phyloP scores from a whole-genome alignment of 768 basidiomycete species.

The Pholiota molesta region DNA sequence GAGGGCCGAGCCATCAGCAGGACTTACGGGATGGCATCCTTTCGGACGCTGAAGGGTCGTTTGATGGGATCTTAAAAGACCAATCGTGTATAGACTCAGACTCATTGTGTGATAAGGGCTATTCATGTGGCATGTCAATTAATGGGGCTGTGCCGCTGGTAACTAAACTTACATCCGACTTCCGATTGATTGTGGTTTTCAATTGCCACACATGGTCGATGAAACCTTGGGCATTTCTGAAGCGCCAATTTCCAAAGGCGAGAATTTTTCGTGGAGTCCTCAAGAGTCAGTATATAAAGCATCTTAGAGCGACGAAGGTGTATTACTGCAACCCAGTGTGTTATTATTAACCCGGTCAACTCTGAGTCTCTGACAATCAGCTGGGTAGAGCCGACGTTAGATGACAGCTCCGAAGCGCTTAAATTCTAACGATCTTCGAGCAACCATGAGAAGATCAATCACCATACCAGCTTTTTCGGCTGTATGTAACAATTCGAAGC shows the following conservation, averaged over 20 bases:
- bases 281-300: too few species aligned
- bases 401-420: constrained; percentile 3
- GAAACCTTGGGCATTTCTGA: too few species aligned
- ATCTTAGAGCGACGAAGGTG: too few species aligned
- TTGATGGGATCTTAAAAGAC: too few species aligned
- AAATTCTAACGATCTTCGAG: background rate
- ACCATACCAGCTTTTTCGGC: background rate
- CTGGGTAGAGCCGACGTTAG: background rate
- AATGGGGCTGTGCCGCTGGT: constrained; percentile 1
- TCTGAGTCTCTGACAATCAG: background rate
- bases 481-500: background rate
- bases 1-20: too few species aligned
- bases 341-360: too few species aligned
- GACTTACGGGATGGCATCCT: too few species aligned
- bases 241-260: too few species aligned
- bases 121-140: background rate
- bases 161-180: background rate
- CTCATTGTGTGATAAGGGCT: background rate
- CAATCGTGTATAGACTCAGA: too few species aligned
- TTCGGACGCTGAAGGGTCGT: too few species aligned
- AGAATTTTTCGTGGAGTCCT: too few species aligned
- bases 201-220: background rate
- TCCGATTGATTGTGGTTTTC: constrained; percentile 1
- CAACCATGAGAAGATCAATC: constrained; percentile 1
- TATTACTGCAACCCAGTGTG: too few species aligned